Conservation (phyloP, 345 rosid species). For the Eucalyptus rudis region DNA sequence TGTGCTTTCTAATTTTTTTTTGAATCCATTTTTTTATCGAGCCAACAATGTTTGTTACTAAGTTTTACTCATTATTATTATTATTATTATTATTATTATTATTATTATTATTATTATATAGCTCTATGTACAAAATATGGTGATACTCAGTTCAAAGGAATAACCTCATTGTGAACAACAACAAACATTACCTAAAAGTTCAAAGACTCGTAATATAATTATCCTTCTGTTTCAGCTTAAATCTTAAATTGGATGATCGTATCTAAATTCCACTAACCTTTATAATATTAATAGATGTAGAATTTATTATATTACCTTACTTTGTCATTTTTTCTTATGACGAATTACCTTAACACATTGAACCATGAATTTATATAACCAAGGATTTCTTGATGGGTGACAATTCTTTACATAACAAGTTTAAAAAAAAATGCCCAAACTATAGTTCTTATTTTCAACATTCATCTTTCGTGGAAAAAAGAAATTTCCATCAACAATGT, state of each 20-base stretch:
- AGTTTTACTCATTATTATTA: background rate
- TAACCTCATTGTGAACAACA: background rate
- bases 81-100: too few relatives aligned
- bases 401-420: background rate
- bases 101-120: background rate
- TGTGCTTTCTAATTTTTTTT: background rate
- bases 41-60: background rate
- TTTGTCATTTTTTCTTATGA: background rate
- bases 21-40: background rate
- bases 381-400: background rate
- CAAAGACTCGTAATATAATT: background rate
- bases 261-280: background rate
- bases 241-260: background rate
- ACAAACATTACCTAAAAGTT: background rate
- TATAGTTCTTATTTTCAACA: too few relatives aligned
- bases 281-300: background rate
- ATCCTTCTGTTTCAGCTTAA: background rate
- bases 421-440: too few relatives aligned
- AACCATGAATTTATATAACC: background rate
- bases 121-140: background rate
- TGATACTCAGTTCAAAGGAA: background rate
- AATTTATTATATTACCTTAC: background rate
- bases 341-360: background rate
- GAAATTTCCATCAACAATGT: too few relatives aligned
- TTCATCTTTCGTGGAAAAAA: background rate